Conservation (phyloP, 2,329 filamentous ascomycete species). For the Hirsutella minnesotensis region DNA sequence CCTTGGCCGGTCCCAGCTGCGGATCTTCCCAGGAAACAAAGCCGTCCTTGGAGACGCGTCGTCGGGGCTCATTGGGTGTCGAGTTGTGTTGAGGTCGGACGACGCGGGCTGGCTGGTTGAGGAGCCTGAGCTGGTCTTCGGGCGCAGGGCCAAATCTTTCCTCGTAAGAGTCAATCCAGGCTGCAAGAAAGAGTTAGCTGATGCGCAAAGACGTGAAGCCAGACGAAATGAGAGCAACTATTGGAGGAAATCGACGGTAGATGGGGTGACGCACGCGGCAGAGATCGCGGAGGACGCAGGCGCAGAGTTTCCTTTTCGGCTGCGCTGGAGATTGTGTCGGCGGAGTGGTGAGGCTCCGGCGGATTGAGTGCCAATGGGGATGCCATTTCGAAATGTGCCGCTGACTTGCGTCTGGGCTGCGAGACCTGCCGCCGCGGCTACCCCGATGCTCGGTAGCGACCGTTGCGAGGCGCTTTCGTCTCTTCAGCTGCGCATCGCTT, state of each 20-base stretch:
- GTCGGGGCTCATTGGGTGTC: conserved; percentile 23
- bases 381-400: conserved; percentile 2
- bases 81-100: conserved; percentile 29
- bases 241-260: background rate
- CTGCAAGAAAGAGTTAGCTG: conserved; percentile 33
- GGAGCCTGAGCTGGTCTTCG: conserved; percentile 25
- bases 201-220: conserved; percentile 7
- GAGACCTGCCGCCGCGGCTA: background rate
- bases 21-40: conserved; percentile 31
- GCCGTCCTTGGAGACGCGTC: conserved; percentile 36
- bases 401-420: background rate
- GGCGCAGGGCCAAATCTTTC: conserved; percentile 23
- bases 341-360: conserved; percentile 4
- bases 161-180: conserved; percentile 39
- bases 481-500: conserved; percentile 1
- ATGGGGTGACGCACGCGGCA: conserved; percentile 14
- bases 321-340: conserved; percentile 6
- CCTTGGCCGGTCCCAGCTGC: conserved; percentile 20
- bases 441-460: background rate
- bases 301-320: conserved; percentile 8
- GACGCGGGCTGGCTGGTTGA: conserved; percentile 26
- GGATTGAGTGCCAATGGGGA: conserved; percentile 7
- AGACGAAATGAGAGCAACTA: no score
- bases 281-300: conserved; percentile 14
- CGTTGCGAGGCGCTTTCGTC: background rate